phyloP scores from a whole-genome alignment of 257 asterid species.

The Fraxinus pennsylvanica region DNA sequence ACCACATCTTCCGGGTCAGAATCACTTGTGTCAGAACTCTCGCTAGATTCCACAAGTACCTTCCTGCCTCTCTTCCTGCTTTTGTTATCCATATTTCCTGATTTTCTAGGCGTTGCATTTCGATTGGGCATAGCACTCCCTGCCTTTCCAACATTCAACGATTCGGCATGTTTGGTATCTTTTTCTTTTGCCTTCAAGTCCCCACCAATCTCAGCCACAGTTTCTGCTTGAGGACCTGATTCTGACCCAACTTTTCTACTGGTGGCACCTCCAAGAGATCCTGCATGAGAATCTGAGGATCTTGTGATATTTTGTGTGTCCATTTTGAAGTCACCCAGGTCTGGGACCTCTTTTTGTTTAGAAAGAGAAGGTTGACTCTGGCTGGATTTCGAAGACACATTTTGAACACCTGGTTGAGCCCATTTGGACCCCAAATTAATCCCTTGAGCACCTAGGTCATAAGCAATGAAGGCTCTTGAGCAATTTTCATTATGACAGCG shows the following conservation, averaged over 20 bases:
- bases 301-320: constrained; percentile 25
- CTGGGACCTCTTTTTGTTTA: constrained; percentile 23
- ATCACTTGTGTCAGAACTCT: constrained; percentile 25
- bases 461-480: constrained; percentile 35
- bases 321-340: constrained; percentile 19
- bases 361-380: constrained; percentile 26
- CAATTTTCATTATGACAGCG: constrained; percentile 37
- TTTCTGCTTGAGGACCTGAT: constrained; percentile 21
- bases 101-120: constrained; percentile 23
- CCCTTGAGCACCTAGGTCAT: constrained; percentile 29
- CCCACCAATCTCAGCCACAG: constrained; percentile 21
- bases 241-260: constrained; percentile 21
- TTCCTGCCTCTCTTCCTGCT: constrained; percentile 39
- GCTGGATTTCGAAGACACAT: constrained; percentile 30
- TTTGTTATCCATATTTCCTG: constrained; percentile 22
- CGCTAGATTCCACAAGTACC: constrained; percentile 35
- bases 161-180: constrained; percentile 2
- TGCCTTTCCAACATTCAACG: constrained; percentile 25
- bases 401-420: constrained; percentile 27
- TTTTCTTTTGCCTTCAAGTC: constrained; percentile 27
- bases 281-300: constrained; percentile 21
- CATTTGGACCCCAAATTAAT: constrained; percentile 20
- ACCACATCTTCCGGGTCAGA: constrained; percentile 32
- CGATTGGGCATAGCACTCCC: constrained; percentile 10
- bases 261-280: constrained; percentile 25